Conservation (phyloP, 805 yeast species). For the Monosporozyma siamensis region DNA sequence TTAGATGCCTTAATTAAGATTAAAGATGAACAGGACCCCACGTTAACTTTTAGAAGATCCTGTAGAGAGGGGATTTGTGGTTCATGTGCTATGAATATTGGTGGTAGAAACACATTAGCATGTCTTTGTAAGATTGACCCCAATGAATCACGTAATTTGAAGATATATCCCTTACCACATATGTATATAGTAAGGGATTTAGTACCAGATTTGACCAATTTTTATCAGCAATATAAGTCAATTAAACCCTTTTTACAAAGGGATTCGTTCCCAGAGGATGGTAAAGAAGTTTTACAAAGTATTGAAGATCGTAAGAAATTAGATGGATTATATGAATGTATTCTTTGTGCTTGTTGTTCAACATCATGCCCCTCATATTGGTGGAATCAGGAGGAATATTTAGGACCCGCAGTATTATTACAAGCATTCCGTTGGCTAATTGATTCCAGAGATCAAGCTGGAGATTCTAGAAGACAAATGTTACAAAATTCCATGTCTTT, state of each 20-base stretch:
- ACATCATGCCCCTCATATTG: constrained; percentile 99
- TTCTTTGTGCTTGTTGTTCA: constrained; percentile 96
- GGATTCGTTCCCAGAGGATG: constrained; percentile 66
- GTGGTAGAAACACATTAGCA: constrained; percentile 94
- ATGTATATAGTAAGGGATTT: constrained; percentile 95
- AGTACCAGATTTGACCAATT: constrained; percentile 95
- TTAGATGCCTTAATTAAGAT: constrained; percentile 89
- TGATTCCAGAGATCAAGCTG: constrained; percentile 93
- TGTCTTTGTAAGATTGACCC: constrained; percentile 91
- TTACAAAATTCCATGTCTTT: constrained; percentile 94
- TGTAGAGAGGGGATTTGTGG: constrained; percentile 99
- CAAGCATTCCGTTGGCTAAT: constrained; percentile 99
- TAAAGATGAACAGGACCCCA: constrained; percentile 93
- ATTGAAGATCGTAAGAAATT: constrained; percentile 89
- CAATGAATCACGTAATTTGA: constrained; percentile 61
- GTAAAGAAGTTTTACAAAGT: constrained; percentile 85
- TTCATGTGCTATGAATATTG: constrained; percentile 99
- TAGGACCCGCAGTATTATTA: constrained; percentile 98
- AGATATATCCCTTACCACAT: constrained; percentile 95
- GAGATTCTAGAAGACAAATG: constrained; percentile 70
- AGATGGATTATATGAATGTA: constrained; percentile 96
- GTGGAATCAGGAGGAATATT: constrained; percentile 99
- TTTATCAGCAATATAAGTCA: constrained; percentile 96
- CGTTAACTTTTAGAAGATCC: constrained; percentile 93
- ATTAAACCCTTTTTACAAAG: constrained; percentile 95